A percentile compares a stretch with the other conserved stretches of the same genome.
phyloP scores from a whole-genome alignment of 192 early-diverging fungal species.

The Umbelopsis ramanniana region DNA sequence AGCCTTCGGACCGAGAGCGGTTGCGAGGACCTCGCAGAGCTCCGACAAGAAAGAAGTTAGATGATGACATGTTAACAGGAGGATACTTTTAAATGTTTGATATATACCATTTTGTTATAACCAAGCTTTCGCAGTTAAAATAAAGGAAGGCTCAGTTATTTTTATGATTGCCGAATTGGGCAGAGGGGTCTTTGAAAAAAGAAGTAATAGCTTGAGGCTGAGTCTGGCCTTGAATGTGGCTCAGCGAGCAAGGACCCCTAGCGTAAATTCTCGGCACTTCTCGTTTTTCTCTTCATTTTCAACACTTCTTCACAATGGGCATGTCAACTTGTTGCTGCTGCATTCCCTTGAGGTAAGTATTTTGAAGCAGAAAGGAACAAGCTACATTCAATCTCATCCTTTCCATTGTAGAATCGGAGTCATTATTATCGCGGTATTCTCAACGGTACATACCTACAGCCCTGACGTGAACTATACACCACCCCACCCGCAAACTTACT shows the following conservation, averaged over 20 bases:
- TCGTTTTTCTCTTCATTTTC: neutral
- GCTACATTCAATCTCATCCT: neutral
- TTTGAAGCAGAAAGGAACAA: neutral
- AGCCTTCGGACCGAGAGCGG: neutral
- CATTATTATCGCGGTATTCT: constrained; percentile 10
- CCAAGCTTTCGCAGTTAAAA: neutral
- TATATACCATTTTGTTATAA: constrained; percentile 8
- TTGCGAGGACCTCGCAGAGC: constrained; percentile 6
- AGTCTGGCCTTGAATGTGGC: constrained; percentile 4
- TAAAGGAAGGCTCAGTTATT: neutral
- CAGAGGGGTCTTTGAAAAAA: neutral
- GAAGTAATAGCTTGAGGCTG: constrained; percentile 11
- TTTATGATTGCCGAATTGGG: constrained; percentile 8
- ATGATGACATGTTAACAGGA: constrained; percentile 4
- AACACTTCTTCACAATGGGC: neutral
- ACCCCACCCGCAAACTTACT: neutral
- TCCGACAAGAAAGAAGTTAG: neutral
- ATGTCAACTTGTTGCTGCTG: constrained; percentile 23
- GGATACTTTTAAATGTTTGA: constrained; percentile 22
- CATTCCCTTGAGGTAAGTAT: neutral
- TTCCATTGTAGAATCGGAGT: neutral
- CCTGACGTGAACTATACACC: neutral
- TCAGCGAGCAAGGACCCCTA: neutral
- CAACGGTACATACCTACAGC: neutral
- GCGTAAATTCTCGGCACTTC: constrained; percentile 2